phyloP scores from a whole-genome alignment of 106 monocot genomes.

The Dendrobium catenatum region DNA sequence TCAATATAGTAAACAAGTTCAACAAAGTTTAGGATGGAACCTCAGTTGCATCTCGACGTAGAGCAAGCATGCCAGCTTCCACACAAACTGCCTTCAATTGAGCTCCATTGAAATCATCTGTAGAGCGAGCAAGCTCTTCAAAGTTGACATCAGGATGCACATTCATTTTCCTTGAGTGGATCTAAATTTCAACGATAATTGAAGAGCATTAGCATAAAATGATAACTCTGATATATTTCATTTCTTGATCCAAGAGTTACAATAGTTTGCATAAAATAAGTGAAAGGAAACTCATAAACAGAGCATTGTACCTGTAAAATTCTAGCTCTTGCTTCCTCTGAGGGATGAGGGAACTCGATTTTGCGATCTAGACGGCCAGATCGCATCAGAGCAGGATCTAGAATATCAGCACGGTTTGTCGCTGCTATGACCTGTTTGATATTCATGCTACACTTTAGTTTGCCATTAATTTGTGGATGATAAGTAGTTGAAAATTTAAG shows the following conservation, averaged over 20 bases:
- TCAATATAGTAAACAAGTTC: not conserved
- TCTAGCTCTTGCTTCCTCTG: constrained; percentile 85
- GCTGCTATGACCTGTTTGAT: constrained; percentile 82
- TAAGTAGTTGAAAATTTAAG: no score
- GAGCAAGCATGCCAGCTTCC: constrained; percentile 93
- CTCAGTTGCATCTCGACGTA: constrained; percentile 92
- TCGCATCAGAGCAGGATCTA: constrained; percentile 91
- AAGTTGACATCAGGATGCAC: constrained; percentile 96
- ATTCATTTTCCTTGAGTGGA: constrained; percentile 98
- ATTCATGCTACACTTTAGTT: not conserved
- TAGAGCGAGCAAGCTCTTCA: constrained; percentile 89
- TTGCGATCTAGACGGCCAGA: constrained; percentile 94
- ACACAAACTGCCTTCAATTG: constrained; percentile 92
- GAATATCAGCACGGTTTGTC: constrained; percentile 88
- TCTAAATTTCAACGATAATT: constrained; percentile 30
- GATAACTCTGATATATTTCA: not conserved
- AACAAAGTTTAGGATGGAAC: constrained; percentile 20
- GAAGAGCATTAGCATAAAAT: not conserved
- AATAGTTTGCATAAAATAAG: constrained; percentile 3
- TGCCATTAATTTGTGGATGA: no score
- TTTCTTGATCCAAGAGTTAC: not conserved
- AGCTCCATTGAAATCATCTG: constrained; percentile 93
- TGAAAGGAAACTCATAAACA: not conserved
- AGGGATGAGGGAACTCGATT: constrained; percentile 90
- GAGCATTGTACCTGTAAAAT: constrained; percentile 60